Evolutionary conservation across 129 eudicot species (phyloP), one percentile per base, ranked within the genome.

Genomic region (Flaveria robusta): DNA sequence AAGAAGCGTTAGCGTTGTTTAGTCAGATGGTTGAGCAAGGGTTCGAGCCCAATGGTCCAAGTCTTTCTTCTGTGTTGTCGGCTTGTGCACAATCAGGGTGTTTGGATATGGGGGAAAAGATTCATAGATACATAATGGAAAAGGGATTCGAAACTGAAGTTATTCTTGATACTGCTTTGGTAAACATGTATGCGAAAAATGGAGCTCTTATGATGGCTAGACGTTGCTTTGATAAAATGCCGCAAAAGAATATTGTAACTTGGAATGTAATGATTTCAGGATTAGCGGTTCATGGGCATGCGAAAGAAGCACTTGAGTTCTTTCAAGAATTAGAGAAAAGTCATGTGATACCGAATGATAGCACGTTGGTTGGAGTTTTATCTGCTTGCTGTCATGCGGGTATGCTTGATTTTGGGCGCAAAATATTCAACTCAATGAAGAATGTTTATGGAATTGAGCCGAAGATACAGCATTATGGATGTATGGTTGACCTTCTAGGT

Each of bases 191-290:
- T 79, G 93, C 97, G 9, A 89, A 84, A 43, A 87, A 87, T 70
- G 97, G 97, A 18, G 88, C 89, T 2, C 74, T 92, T 45, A 3
- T 11, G 3, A 77, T 74, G 79, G 97, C 97, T 37, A 77, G 68
- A 72, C 79, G 60, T 70, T 84, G 86, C 24, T 92, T 92, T 52
- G 43, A 79, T 52, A 72, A 68, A 2, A 83, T 89, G 93, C 80
- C 74, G 2, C 77, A 76, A 66, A 87, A 72, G 83, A 92, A 87
- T 66, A 72, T 82, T 26, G 75, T 89, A 22, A 87, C 97, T 7
- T 92, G 96, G 96, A 92, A 92, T 54, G 91, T 89, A 3, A 86
- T 92, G 93, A 84, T 92, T 56, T 90, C 85, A 23, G 97, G 97
- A 47, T 83, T 92, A 51, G 89, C 97, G 15, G 80, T 80, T 72